Percentiles rank a stretch among this genome's conserved stretches.
phyloP scores from a whole-genome alignment of 441 rosid species.

The Kokia cookei region DNA sequence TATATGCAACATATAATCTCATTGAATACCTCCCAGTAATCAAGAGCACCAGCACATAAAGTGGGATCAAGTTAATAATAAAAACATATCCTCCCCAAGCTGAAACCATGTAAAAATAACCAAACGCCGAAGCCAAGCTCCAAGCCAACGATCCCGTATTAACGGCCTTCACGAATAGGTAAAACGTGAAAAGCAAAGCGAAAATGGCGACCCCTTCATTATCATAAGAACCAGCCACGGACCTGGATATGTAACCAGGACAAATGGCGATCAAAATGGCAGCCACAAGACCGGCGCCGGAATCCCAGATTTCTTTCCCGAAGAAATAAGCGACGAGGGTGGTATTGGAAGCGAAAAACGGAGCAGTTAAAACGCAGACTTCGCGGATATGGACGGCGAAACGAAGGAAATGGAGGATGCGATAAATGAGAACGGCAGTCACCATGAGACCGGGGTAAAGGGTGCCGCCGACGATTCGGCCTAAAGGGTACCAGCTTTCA shows the following conservation, averaged over 20 bases:
- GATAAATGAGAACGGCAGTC: slow-evolving; percentile 80
- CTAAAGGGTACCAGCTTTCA: slow-evolving; percentile 97
- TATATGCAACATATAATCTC: slow-evolving; percentile 87
- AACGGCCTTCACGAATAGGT: slow-evolving; percentile 88
- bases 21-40: slow-evolving; percentile 88
- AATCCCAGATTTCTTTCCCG: slow-evolving; percentile 93
- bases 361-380: slow-evolving; percentile 94
- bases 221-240: slow-evolving; percentile 92
- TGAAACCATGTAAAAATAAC: slow-evolving; percentile 97
- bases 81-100: slow-evolving; percentile 99
- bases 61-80: slow-evolving; percentile 88
- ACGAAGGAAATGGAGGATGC: slow-evolving; percentile 58
- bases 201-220: slow-evolving; percentile 68
- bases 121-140: slow-evolving; percentile 87
- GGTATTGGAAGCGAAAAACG: slow-evolving; percentile 91
- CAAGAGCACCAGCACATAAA: slow-evolving; percentile 84
- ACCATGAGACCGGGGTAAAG: slow-evolving; percentile 97
- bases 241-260: slow-evolving; percentile 90
- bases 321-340: slow-evolving; percentile 94
- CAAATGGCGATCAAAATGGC: slow-evolving; percentile 87
- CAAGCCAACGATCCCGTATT: slow-evolving; percentile 88
- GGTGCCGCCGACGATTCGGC: slow-evolving; percentile 92
- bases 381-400: slow-evolving; percentile 92
- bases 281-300: slow-evolving; percentile 91
- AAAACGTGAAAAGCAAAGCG: slow-evolving; percentile 38